phyloP scores from a whole-genome alignment of 208 protist genomes.

The Acanthamoeba healyi region DNA sequence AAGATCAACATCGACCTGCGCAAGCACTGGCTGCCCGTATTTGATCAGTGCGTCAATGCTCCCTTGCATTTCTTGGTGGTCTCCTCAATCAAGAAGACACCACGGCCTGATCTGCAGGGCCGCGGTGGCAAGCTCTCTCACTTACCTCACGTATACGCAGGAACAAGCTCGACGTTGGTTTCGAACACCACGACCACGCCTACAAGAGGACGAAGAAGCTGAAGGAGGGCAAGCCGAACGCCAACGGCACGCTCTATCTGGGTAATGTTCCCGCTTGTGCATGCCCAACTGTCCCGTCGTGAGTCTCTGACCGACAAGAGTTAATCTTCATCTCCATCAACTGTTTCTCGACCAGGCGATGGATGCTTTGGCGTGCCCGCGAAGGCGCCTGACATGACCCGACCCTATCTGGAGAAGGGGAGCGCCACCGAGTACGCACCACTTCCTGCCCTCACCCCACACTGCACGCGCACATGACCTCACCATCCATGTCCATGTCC shows the following conservation, averaged over 20 bases:
- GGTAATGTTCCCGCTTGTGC: background rate
- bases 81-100: too few species aligned
- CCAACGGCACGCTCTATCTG: conserved; percentile 26
- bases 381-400: background rate
- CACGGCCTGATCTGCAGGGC: too few species aligned
- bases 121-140: background rate
- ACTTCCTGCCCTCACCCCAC: background rate
- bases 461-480: background rate
- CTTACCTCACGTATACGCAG: background rate
- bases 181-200: conserved; percentile 53
- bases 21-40: conserved; percentile 27
- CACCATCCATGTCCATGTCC: too few species aligned
- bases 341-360: conserved; percentile 3
- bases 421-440: background rate
- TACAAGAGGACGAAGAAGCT: conserved; percentile 28
- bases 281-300: too few species aligned
- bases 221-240: background rate
- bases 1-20: conserved; percentile 26
- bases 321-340: too few species aligned
- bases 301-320: too few species aligned
- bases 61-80: too few species aligned
- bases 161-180: background rate
- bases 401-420: background rate
- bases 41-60: background rate
- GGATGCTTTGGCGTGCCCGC: background rate